Conservation (phyloP, 306 rosid genomes). For the Cicer yamashitae region DNA sequence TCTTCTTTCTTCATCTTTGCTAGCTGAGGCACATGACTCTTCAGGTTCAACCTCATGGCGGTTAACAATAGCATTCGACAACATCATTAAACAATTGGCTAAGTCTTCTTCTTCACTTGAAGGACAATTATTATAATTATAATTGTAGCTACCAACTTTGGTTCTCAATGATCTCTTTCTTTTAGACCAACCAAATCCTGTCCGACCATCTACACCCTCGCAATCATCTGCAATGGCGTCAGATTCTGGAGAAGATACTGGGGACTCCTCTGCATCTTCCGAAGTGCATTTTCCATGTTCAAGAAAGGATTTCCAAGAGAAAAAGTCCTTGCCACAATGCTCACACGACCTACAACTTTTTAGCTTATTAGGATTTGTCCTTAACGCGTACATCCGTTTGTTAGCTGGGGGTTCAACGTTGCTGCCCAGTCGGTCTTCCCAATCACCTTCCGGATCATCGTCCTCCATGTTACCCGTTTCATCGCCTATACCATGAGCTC, state of each 20-base stretch:
- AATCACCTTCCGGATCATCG: constrained; percentile 69
- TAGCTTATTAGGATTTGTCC: constrained; percentile 86
- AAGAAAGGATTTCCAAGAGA: constrained; percentile 84
- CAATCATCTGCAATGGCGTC: constrained; percentile 53
- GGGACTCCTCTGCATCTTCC: constrained; percentile 61
- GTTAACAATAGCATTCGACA: constrained; percentile 74
- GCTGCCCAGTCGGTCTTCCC: constrained; percentile 68
- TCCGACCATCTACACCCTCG: constrained; percentile 19
- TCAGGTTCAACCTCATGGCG: constrained; percentile 62
- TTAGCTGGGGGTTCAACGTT: constrained; percentile 57
- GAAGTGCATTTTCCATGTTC: constrained; percentile 90
- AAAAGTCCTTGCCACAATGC: constrained; percentile 83
- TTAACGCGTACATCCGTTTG: constrained; percentile 81
- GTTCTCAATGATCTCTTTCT: constrained; percentile 76
- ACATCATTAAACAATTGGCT: constrained; percentile 90
- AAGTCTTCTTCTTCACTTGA: constrained; percentile 91
- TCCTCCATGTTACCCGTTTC: constrained; percentile 64
- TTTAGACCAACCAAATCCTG: constrained; percentile 72
- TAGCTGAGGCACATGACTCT: constrained; percentile 84
- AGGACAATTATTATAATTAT: constrained; percentile 57
- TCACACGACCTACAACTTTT: constrained; percentile 79
- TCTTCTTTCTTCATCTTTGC: constrained; percentile 74
- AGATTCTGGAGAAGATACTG: constrained; percentile 62
- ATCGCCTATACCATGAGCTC: constrained; percentile 90
- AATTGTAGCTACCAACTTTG: constrained; percentile 61